These are phyloP conservation scores for Neurospora sp. DNA, from an alignment of 495 filamentous ascomycete genomes.

Conservation along the genomic window DNA sequence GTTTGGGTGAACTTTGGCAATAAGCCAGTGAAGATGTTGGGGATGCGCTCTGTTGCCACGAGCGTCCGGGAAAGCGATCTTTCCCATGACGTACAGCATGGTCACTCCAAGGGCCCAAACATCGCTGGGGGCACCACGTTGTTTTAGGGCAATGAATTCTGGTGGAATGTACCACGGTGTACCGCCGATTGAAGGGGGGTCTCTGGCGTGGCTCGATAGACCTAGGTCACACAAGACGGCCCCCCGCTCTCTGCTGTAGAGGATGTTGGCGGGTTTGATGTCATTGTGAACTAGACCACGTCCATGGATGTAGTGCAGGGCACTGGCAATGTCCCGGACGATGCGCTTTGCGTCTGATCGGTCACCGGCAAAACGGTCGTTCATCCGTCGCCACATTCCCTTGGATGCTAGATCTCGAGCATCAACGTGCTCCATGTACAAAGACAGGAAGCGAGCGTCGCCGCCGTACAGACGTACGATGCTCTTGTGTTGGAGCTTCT, in stretches of 20 bases:
- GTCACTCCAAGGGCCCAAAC: constrained; percentile 42
- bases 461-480: constrained; percentile 40
- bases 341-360: constrained; percentile 34
- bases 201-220: constrained; percentile 29
- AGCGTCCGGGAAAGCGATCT: constrained; percentile 36
- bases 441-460: constrained; percentile 38
- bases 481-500: constrained; percentile 35
- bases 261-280: constrained; percentile 43
- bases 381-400: constrained; percentile 30
- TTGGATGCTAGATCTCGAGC: constrained; percentile 32
- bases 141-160: constrained; percentile 37
- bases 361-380: constrained; percentile 31
- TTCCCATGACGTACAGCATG: constrained; percentile 39
- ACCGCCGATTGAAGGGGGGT: constrained; percentile 32
- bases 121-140: constrained; percentile 36
- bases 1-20: constrained; percentile 23
- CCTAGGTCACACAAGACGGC: constrained; percentile 43
- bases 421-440: constrained; percentile 45
- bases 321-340: constrained; percentile 34
- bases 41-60: constrained; percentile 32
- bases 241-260: constrained; percentile 41
- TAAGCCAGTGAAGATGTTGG: constrained; percentile 37
- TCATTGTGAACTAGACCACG: constrained; percentile 39
- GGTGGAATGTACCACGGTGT: constrained; percentile 43
- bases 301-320: constrained; percentile 37